Evolutionary conservation across 805 yeast species (phyloP), one percentile per base, ranked within the genome.

Genomic region (Saccharomycopsis fibuligera): DNA sequence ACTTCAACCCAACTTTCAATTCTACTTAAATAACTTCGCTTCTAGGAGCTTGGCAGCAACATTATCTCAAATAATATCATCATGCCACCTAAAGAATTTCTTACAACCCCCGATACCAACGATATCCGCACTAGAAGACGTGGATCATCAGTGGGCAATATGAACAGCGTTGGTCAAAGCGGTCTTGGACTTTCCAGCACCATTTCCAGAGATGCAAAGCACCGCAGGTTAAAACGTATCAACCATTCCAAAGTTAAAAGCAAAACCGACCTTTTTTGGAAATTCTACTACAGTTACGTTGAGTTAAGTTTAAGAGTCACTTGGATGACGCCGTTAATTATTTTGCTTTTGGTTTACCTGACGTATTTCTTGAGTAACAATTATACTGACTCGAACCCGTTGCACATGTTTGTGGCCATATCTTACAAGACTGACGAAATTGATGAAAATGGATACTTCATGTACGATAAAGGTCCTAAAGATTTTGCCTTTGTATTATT

Each of bases 391-490:
- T 61, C 79, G 19, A 87, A 86, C 62, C 75, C 78, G 2, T 66
- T 88, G 50, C 79, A 76, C 58, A 72, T 70, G 63, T 80, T 86
- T 65, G 72, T 88, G 35, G 64, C 76, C 4, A 71, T 85, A 12
- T 80, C 93, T 0, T 85, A 88, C 61, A 70, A 71, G 42, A 72
- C 81, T 38, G 77, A 71, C 21, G 80, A 76, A 24, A 73, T 86
- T 1, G 76, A 79, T 46, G 78, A 57, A 2, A 41, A 30, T 22
- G 60, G 59, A 21, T 63, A 68, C n/a, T 52, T 37, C n/a, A 43
- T 68, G 60, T 93, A 90, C 63, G 97, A 86, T 24, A 93, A 93
- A 66, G 99, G 99, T 49, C 69, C 62, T 41, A 79, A 81, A 59
- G 99, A 93, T 67, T 75, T 89, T 56, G 73, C 73, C 21, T 93